Evolutionary conservation across 352 stramenopile genomes (phyloP).

Genomic region (Globisporangium apiculatum): DNA sequence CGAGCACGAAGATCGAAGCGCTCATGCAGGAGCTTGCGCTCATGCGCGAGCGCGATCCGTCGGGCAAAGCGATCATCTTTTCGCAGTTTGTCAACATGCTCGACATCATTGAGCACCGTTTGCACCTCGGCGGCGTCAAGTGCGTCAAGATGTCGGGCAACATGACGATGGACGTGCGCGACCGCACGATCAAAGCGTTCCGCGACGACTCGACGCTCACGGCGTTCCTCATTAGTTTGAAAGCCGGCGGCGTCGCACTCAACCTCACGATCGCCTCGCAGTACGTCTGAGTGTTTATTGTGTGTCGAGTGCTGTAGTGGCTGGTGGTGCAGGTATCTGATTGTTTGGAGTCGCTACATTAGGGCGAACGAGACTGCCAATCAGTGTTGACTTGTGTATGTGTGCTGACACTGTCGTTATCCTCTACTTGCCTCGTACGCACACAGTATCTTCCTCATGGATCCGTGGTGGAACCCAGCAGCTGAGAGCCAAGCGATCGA

Average conservation of each 20-base stretch:
- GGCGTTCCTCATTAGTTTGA: constrained; percentile 97
- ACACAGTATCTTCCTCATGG: constrained; percentile 92
- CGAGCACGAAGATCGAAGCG: constrained; percentile 98
- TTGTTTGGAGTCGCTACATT: neutral
- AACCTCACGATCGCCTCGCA: constrained; percentile 98
- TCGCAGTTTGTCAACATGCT: constrained; percentile 99
- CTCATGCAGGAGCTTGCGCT: constrained; percentile 94
- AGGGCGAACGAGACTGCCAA: too few relatives aligned
- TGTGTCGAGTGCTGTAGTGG: neutral
- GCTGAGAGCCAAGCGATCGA: constrained; percentile 95
- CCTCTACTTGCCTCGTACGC: too few relatives aligned
- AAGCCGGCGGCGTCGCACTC: constrained; percentile 97
- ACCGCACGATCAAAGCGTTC: constrained; percentile 72
- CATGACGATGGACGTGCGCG: constrained; percentile 85
- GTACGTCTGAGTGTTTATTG: constrained; percentile 27
- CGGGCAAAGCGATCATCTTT: constrained; percentile 98
- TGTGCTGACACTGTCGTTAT: neutral
- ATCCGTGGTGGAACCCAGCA: constrained; percentile 98
- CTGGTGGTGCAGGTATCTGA: neutral
- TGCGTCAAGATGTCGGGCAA: constrained; percentile 90
- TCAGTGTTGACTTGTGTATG: neutral
- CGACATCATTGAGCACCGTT: constrained; percentile 95
- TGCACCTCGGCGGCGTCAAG: constrained; percentile 85
- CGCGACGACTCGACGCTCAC: constrained; percentile 90
- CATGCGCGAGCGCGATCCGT: constrained; percentile 91